Evolutionary conservation across 352 stramenopile genomes (phyloP), one percentile per base, ranked within the genome.

Genomic region (Phytopythium montanum): DNA sequence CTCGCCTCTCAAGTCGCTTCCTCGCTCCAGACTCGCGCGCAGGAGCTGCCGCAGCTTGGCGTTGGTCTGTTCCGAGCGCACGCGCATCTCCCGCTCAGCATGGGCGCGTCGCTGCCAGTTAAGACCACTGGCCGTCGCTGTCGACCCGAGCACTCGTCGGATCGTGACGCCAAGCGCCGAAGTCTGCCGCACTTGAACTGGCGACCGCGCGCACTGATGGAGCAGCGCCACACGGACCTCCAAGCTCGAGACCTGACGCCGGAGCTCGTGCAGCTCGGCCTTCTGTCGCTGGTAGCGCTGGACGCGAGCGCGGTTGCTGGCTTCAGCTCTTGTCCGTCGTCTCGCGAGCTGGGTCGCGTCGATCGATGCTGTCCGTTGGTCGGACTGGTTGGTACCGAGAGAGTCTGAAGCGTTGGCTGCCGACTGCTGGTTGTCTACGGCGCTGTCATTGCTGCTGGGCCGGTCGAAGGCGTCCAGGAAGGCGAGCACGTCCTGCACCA

Each of bases 391-490:
- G 21, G 19, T 19, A 18, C 42, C 8, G n/a, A 10, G 21, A 19
- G 42, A 18, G 9, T 49, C 21, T 5, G 21, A 1, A 21, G 3
- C 42, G 19, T 21, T 49, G 42, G n/a, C 28, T 23, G 2, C 26
- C 49, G 49, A 21, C 0, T 9, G 41, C 14, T n/a, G 36, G 36
- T 42, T 18, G 3, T 21, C 5, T 42, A 21, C 36, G n/a, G 18
- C 36, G 12, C 12, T 13, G 36, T 42, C 36, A 3, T 9, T 18
- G 14, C 14, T 18, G 7, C 36, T 21, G 7, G 49, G 12, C 14
- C 18, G 41, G 16, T 56, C 50, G 29, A 56, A 56, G n/a, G 19
- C 25, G 31, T 56, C 50, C 28, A 56, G 28, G 33, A 56, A 56
- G n/a, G 50, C 28, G 18, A 56, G 21, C 28, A 56, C 29, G 8